phyloP scores from a whole-genome alignment of 305 asterid species.

The Fraxinus platypoda region DNA sequence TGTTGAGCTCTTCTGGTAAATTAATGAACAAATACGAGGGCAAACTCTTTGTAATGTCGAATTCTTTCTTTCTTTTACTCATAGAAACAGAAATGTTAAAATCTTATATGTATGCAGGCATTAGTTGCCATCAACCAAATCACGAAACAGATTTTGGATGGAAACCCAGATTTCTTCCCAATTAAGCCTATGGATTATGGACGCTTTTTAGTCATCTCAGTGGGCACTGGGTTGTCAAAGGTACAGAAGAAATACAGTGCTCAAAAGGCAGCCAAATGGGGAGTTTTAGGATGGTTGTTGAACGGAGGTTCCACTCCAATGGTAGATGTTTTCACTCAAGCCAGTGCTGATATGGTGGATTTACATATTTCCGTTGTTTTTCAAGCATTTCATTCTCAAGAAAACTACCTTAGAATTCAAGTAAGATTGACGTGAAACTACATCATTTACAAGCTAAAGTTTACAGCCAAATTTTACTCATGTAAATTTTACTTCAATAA shows the following conservation, averaged over 20 bases:
- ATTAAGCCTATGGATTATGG: constrained; percentile 29
- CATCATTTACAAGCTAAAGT: not conserved
- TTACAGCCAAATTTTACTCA: not conserved
- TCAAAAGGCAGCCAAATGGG: constrained; percentile 40
- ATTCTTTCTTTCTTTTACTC: too few species aligned
- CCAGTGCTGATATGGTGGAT: constrained; percentile 49
- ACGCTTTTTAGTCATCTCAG: constrained; percentile 35
- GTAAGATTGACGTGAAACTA: constrained; percentile 13
- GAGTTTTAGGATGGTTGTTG: constrained; percentile 35
- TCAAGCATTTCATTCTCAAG: constrained; percentile 28
- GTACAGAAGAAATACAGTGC: constrained; percentile 30
- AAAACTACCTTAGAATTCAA: constrained; percentile 42
- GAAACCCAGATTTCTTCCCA: constrained; percentile 29
- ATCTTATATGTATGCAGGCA: constrained; percentile 15
- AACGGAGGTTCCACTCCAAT: constrained; percentile 30
- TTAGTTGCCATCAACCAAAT: constrained; percentile 34
- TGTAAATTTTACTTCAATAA: not conserved
- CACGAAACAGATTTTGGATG: constrained; percentile 22
- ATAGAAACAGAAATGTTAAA: too few species aligned
- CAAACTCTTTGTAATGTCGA: not conserved
- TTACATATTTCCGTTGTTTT: constrained; percentile 34
- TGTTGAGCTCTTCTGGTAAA: too few species aligned
- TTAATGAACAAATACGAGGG: too few species aligned
- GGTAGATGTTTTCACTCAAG: constrained; percentile 36
- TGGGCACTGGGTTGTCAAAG: constrained; percentile 42